Evolutionary conservation across 2,329 filamentous ascomycete species (phyloP).

Genomic region (Pyrenochaeta sp.): DNA sequence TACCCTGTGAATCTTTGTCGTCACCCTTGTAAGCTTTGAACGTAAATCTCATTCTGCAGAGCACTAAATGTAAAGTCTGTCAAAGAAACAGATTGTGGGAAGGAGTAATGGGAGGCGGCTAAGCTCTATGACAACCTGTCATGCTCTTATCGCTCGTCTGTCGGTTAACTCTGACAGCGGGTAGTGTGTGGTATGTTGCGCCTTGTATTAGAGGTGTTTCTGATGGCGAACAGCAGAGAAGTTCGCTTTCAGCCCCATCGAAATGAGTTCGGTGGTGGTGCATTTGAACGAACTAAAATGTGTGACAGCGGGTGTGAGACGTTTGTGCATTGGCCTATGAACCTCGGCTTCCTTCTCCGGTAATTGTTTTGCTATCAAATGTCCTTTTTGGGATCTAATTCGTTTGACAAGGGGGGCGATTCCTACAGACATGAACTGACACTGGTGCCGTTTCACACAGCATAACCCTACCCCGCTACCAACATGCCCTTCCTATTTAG

Average conservation of each 20-base stretch:
- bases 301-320: neutral
- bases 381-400: neutral
- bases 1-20: conserved; percentile 10
- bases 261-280: neutral
- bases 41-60: conserved; percentile 18
- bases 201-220: no score
- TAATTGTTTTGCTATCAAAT: conserved; percentile 8
- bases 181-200: no score
- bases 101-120: neutral
- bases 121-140: no score
- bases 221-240: no score
- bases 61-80: neutral
- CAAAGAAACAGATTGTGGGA: neutral
- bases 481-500: neutral
- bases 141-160: no score
- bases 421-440: neutral
- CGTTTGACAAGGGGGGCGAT: neutral
- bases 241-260: no score
- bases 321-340: neutral
- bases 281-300: no score
- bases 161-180: no score
- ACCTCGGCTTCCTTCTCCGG: neutral
- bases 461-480: no score
- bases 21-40: conserved; percentile 19
- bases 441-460: conserved; percentile 10